Percentiles rank a stretch among this genome's conserved stretches.
Evolutionary conservation across 2,329 filamentous ascomycete genomes (phyloP).

Genomic region (Tolypocladium amazonense): DNA sequence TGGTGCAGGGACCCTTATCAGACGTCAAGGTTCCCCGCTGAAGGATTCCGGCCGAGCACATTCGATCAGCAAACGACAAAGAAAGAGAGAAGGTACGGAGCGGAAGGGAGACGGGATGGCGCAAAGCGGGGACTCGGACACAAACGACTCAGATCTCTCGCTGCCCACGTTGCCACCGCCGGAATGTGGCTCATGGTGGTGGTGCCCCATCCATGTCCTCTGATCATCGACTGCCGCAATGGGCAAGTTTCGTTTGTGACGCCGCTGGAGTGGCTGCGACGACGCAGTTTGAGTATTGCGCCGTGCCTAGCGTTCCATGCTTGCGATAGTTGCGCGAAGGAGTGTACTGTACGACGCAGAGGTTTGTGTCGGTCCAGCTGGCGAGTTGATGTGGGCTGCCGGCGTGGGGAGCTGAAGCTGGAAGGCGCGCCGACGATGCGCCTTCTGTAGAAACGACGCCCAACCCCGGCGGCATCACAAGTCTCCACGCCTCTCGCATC

Average conservation of each 20-base stretch:
- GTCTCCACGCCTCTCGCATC: background rate
- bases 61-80: too few species aligned
- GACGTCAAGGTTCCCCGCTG: background rate
- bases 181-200: background rate
- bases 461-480: too few species aligned
- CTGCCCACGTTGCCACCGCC: background rate
- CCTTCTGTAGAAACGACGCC: too few species aligned
- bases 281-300: background rate
- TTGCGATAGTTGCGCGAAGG: background rate
- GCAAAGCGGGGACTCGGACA: background rate
- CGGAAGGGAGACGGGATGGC: background rate
- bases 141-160: background rate
- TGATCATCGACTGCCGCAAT: background rate
- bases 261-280: background rate
- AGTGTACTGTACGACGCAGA: background rate
- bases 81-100: too few species aligned
- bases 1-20: background rate
- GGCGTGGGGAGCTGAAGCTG: background rate
- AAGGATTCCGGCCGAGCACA: background rate
- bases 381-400: background rate
- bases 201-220: background rate
- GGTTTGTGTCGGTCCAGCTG: background rate
- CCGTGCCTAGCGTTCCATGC: background rate
- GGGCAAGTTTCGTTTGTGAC: background rate
- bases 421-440: background rate